Conservation (phyloP, 768 basidiomycete species). For the Rubroboletus satanas region DNA sequence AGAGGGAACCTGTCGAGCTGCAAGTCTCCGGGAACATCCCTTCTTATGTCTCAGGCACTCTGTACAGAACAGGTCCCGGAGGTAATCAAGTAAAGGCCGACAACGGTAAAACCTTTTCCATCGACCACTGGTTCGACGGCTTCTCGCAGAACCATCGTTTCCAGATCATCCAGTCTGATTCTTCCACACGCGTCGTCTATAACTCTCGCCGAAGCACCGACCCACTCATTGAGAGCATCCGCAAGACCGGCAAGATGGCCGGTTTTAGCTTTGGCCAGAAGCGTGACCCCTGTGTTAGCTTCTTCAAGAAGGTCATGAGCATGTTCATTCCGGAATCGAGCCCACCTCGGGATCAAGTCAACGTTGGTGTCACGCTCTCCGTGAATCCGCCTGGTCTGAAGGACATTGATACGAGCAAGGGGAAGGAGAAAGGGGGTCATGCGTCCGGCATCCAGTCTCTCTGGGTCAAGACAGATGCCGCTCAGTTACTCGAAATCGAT, state of each 20-base stretch:
- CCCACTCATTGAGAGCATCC: slow-evolving; percentile 27
- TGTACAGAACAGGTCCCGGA: slow-evolving; percentile 40
- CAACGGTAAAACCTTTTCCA: slow-evolving; percentile 21
- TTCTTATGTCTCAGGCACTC: slow-evolving; percentile 33
- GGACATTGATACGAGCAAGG: slow-evolving; percentile 18
- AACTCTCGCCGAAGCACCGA: slow-evolving; percentile 32
- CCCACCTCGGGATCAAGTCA: slow-evolving; percentile 6
- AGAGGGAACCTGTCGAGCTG: slow-evolving; percentile 27
- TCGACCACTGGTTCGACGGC: slow-evolving; percentile 42
- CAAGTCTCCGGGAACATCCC: slow-evolving; percentile 31
- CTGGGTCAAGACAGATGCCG: slow-evolving; percentile 33
- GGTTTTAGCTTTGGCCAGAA: slow-evolving; percentile 29
- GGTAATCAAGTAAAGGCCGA: slow-evolving; percentile 25
- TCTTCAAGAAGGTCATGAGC: slow-evolving; percentile 31
- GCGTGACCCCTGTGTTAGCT: slow-evolving; percentile 29
- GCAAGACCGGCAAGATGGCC: slow-evolving; percentile 19
- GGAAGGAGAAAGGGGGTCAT: slow-evolving; percentile 22
- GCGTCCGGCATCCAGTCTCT: slow-evolving; percentile 25
- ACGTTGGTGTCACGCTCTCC: slow-evolving; percentile 29
- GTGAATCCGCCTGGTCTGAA: slow-evolving; percentile 28
- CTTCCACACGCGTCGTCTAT: slow-evolving; percentile 30
- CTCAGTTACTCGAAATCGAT: slow-evolving; percentile 32
- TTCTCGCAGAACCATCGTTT: slow-evolving; percentile 39
- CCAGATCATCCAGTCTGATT: slow-evolving; percentile 30
- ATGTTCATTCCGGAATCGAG: slow-evolving; percentile 24